Percentiles rank a stretch among this genome's conserved stretches.
These are phyloP conservation scores for Pisolithus sp. DNA, from an alignment of 768 basidiomycete genomes.

Conservation along the genomic window DNA sequence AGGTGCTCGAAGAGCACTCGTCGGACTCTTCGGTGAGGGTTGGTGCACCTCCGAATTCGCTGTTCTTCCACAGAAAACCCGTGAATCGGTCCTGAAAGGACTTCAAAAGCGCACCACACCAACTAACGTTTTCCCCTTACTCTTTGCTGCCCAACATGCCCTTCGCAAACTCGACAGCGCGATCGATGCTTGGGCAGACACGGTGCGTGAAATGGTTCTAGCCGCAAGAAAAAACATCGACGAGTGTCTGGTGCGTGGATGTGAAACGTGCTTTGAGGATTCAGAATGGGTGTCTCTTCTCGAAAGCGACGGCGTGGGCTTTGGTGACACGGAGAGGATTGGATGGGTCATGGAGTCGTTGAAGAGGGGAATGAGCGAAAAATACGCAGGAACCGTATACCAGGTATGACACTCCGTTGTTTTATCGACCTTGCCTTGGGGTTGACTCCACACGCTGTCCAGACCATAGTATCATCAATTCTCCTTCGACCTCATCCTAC, in stretches of 20 bases:
- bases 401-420: constrained; percentile 44
- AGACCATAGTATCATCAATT: constrained; percentile 70
- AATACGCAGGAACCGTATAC: constrained; percentile 64
- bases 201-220: constrained; percentile 54
- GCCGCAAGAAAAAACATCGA: constrained; percentile 57
- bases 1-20: constrained; percentile 67
- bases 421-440: not conserved
- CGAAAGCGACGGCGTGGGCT: constrained; percentile 63
- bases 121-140: constrained; percentile 56
- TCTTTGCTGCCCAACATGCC: constrained; percentile 62
- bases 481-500: constrained; percentile 62
- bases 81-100: constrained; percentile 66
- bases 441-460: not conserved
- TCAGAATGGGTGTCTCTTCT: constrained; percentile 72
- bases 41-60: constrained; percentile 87
- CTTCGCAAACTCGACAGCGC: constrained; percentile 45
- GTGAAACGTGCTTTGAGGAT: constrained; percentile 60
- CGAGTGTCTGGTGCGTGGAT: constrained; percentile 50
- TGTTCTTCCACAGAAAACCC: constrained; percentile 52
- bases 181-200: constrained; percentile 46
- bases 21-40: constrained; percentile 80
- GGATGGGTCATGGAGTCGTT: constrained; percentile 68
- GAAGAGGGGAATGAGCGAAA: constrained; percentile 55
- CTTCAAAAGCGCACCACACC: constrained; percentile 65
- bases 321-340: constrained; percentile 74